A percentile compares a stretch with the other conserved stretches of the same genome.
These are phyloP conservation scores for Aquanectria penicillioides DNA, from an alignment of 2,329 filamentous ascomycete species.

Conservation along the genomic window DNA sequence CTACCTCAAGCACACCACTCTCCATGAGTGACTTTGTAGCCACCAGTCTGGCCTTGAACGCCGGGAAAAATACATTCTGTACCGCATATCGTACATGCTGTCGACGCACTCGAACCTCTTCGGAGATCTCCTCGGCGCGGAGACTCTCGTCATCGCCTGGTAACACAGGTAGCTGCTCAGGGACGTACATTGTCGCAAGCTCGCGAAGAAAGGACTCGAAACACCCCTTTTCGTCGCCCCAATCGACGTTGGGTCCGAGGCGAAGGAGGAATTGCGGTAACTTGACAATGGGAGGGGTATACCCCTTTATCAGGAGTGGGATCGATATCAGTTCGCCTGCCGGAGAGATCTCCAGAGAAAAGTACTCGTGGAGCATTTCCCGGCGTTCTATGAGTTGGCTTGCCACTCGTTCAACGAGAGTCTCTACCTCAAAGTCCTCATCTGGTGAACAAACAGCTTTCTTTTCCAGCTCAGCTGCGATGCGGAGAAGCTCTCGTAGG, in stretches of 20 bases:
- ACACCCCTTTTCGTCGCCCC: constrained; percentile 85
- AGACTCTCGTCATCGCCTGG: constrained; percentile 46
- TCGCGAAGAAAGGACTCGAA: constrained; percentile 88
- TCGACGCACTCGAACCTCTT: constrained; percentile 67
- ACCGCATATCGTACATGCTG: constrained; percentile 77
- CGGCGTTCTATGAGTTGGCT: constrained; percentile 77
- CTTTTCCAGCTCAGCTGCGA: constrained; percentile 79
- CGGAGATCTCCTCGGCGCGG: constrained; percentile 53
- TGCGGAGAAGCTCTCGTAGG: constrained; percentile 74
- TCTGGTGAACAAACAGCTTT: constrained; percentile 52
- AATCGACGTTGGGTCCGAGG: constrained; percentile 88
- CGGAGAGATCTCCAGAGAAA: constrained; percentile 83
- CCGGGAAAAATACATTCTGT: constrained; percentile 90
- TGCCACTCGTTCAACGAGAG: constrained; percentile 73
- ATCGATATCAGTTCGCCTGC: constrained; percentile 81
- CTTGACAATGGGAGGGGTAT: constrained; percentile 86
- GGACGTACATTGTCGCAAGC: constrained; percentile 89
- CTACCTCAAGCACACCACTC: constrained; percentile 82
- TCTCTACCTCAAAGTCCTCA: constrained; percentile 71
- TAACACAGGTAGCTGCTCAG: constrained; percentile 78
- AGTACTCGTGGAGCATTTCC: constrained; percentile 94
- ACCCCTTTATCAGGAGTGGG: constrained; percentile 88
- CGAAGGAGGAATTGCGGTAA: constrained; percentile 88
- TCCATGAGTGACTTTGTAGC: constrained; percentile 82
- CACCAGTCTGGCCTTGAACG: constrained; percentile 83